Conservation (phyloP, 2,329 filamentous ascomycete genomes). For the Scortechinia acanthostroma region DNA sequence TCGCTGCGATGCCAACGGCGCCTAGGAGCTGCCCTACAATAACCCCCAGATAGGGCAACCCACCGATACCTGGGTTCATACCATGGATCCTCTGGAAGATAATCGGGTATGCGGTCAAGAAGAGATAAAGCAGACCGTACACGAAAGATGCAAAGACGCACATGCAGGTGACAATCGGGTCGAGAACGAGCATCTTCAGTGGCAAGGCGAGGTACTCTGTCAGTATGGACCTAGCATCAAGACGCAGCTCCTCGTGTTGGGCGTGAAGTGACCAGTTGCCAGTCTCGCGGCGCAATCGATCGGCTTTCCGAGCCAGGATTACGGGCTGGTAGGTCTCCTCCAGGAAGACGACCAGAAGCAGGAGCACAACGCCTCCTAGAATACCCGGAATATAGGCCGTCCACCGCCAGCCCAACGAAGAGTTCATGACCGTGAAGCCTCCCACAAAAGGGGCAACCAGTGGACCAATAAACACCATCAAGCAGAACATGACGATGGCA, state of each 20-base stretch:
- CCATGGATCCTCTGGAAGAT: slow-evolving; percentile 71
- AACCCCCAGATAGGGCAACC: slow-evolving; percentile 82
- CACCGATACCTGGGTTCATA: slow-evolving; percentile 63
- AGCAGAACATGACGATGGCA: slow-evolving; percentile 48
- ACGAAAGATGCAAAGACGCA: slow-evolving; percentile 71
- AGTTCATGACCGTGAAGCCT: slow-evolving; percentile 52
- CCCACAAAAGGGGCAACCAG: slow-evolving; percentile 64
- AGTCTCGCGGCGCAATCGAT: slow-evolving; percentile 53
- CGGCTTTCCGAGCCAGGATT: slow-evolving; percentile 53
- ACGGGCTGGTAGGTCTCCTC: slow-evolving; percentile 66
- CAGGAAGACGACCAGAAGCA: slow-evolving; percentile 53
- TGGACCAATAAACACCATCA: slow-evolving; percentile 61
- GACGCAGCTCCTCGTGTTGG: slow-evolving; percentile 66
- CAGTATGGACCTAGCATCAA: slow-evolving; percentile 55
- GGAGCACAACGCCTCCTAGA: slow-evolving; percentile 54
- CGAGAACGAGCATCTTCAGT: slow-evolving; percentile 55
- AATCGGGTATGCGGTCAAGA: slow-evolving; percentile 77
- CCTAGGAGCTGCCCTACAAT: slow-evolving; percentile 66
- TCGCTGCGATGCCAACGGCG: slow-evolving; percentile 52
- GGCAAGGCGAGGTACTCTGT: slow-evolving; percentile 63
- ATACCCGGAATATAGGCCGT: slow-evolving; percentile 58
- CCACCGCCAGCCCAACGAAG: slow-evolving; percentile 66
- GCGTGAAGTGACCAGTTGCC: slow-evolving; percentile 67
- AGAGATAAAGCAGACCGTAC: slow-evolving; percentile 75
- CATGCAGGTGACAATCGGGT: slow-evolving; percentile 63